Conservation (phyloP, 2,329 filamentous ascomycete genomes). For the Coniochaeta hoffmannii region DNA sequence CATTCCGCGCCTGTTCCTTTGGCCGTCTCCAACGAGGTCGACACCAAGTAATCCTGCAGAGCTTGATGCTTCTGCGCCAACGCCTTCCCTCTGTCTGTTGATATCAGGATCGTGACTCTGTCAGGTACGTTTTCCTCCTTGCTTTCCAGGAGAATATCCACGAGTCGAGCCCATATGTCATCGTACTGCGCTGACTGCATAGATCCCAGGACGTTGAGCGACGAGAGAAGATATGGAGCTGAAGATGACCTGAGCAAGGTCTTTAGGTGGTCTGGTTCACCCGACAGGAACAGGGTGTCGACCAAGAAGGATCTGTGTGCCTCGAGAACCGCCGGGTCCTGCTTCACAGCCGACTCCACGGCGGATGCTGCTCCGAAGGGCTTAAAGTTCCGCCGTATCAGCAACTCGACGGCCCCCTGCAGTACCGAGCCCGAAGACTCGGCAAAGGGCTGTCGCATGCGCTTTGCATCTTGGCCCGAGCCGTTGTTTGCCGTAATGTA, state of each 20-base stretch:
- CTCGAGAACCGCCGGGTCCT: constrained; percentile 34
- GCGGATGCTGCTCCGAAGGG: constrained; percentile 47
- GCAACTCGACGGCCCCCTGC: constrained; percentile 28
- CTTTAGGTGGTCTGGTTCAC: constrained; percentile 48
- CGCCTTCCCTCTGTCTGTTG: constrained; percentile 29
- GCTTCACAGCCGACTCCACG: constrained; percentile 31
- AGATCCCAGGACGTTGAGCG: constrained; percentile 49
- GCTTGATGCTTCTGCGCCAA: constrained; percentile 29
- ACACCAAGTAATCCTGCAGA: constrained; percentile 41
- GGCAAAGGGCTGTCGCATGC: constrained; percentile 12
- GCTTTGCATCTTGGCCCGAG: background rate
- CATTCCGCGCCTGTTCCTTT: constrained; percentile 25
- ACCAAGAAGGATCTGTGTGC: constrained; percentile 26
- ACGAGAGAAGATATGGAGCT: constrained; percentile 55
- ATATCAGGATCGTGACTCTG: constrained; percentile 37
- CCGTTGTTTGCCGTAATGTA: constrained; percentile 21
- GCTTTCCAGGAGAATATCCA: constrained; percentile 30
- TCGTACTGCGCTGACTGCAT: constrained; percentile 30
- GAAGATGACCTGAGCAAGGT: constrained; percentile 62
- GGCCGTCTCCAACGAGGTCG: constrained; percentile 30
- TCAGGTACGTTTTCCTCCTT: constrained; percentile 21
- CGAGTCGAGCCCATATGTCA: constrained; percentile 36
- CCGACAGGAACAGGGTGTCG: constrained; percentile 34
- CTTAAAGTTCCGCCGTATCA: constrained; percentile 46
- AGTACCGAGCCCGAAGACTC: constrained; percentile 25